Base-by-base conservation (phyloP, 352 stramenopile species). In the Pythium brachiatum region DNA sequence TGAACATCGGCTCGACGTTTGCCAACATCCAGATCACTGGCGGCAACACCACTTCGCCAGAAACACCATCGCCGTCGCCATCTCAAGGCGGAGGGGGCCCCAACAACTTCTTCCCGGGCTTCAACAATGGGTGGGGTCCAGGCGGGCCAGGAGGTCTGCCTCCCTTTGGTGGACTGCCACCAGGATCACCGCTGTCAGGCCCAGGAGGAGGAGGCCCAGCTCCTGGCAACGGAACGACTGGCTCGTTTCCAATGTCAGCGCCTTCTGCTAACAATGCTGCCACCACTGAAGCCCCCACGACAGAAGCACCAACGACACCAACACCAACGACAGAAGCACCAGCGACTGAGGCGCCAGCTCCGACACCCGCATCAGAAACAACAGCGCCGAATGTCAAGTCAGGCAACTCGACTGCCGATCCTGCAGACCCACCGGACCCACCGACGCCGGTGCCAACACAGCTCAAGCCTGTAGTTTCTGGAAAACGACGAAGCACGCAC, bases 1-100 rank as follows among this genome's bases (percentile, higher is more conserved):
- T 70, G 18, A 70, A 65, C 34, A 66, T 70, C 27, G 63, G 63
- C 26, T 52, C 57, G 41, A 70, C 57, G 21, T 70, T 70, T 32
- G 57, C 53, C 11, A 70, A 66, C 21, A 65, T 70, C 38, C 54
- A 64, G 38, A 69, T 69, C 62, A 69, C 56, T 18, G 56, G 55
- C 15, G 62, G 55, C 32, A 68, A 62, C 9, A 32, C 46, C 23
- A 52, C 43, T 1, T 23, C 53, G 20, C n/a, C 53, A 13, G 53
- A 61, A 36, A 52, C 39, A 18, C 27, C 25, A 36, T 15, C 60
- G 0, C 20, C 43, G 27, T 12, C 60, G 7, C 32, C n/a, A 7
- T 31, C 7, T 31, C 15, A 12, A 7, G 15, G 23, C 1, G 13
- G n/a, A 2, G 15, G 13, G 32, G 7, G 32, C 6, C 21, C 20